phyloP scores from a whole-genome alignment of 768 basidiomycete genomes.

The Rhizopogon vulgaris region DNA sequence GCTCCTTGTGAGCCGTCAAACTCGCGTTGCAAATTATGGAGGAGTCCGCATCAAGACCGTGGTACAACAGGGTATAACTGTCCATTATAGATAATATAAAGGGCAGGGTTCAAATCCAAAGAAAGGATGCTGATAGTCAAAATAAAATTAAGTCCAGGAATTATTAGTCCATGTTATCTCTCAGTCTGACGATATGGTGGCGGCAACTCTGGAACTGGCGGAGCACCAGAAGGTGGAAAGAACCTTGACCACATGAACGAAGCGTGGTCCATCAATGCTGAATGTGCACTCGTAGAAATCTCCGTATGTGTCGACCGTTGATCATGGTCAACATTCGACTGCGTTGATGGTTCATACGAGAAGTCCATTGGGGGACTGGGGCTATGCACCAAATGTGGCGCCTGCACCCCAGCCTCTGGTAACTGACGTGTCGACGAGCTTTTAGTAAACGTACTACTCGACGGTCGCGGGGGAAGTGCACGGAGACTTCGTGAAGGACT shows the following conservation, averaged over 20 bases:
- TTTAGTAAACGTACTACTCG: not conserved
- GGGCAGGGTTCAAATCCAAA: not conserved
- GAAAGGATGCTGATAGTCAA: not conserved
- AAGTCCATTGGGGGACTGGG: conserved; percentile 1
- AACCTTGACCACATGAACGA: conserved; percentile 17
- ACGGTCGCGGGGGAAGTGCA: conserved; percentile 25
- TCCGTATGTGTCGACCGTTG: conserved; percentile 14
- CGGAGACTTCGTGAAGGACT: conserved; percentile 18
- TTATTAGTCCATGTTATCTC: conserved; percentile 6
- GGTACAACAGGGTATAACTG: not conserved
- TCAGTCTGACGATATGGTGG: conserved; percentile 5
- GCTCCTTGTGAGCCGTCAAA: too few relatives aligned
- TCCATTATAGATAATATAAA: not conserved
- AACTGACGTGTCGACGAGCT: not conserved
- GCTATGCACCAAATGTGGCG: not conserved
- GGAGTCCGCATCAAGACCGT: not conserved
- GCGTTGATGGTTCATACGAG: not conserved
- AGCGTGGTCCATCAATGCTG: conserved; percentile 25
- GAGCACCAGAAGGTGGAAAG: conserved; percentile 1
- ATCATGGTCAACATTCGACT: conserved; percentile 12
- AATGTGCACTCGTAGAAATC: conserved; percentile 22
- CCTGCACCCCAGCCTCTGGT: not conserved
- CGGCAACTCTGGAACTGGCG: conserved; percentile 4
- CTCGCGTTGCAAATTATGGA: too few relatives aligned
- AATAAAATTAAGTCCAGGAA: not conserved